phyloP scores from a whole-genome alignment of 169 alveolate genomes.

The Ichthyophthirius multifiliis region DNA sequence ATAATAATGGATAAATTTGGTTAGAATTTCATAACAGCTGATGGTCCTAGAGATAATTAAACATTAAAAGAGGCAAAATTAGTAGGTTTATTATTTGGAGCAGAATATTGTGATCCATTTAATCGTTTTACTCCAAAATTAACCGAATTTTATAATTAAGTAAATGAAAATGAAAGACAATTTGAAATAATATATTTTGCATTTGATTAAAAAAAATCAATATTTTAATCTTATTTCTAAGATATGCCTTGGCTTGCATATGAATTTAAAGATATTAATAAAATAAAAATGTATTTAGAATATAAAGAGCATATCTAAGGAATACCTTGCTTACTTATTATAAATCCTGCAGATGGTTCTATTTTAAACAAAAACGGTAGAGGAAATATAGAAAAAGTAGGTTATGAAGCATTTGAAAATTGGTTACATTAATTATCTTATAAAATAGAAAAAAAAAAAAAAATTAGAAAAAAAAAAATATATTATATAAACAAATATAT shows the following conservation, averaged over 20 bases:
- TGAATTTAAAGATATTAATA: slow-evolving; percentile 1
- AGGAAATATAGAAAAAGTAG: neutral
- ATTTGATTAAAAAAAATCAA: neutral
- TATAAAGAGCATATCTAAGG: slow-evolving; percentile 2
- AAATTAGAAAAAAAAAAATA: too few species aligned
- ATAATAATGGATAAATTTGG: slow-evolving; percentile 13
- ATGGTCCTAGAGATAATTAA: neutral
- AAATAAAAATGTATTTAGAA: slow-evolving; percentile 1
- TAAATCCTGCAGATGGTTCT: slow-evolving; percentile 4
- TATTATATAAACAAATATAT: too few species aligned
- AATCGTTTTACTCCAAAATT: neutral
- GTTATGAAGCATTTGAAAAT: neutral
- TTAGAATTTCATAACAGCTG: neutral
- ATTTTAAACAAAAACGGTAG: neutral
- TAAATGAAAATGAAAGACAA: neutral
- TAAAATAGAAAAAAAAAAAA: too few species aligned
- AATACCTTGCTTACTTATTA: neutral
- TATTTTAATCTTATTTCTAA: neutral
- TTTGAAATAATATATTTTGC: slow-evolving; percentile 1
- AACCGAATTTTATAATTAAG: neutral
- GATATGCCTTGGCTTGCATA: neutral
- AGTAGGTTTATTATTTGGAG: slow-evolving; percentile 1
- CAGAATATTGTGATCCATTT: slow-evolving; percentile 5
- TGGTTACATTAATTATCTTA: neutral
- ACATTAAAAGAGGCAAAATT: neutral